phyloP scores from a whole-genome alignment of 2,329 filamentous ascomycete species.

The Drechslerella coelobrocha region DNA sequence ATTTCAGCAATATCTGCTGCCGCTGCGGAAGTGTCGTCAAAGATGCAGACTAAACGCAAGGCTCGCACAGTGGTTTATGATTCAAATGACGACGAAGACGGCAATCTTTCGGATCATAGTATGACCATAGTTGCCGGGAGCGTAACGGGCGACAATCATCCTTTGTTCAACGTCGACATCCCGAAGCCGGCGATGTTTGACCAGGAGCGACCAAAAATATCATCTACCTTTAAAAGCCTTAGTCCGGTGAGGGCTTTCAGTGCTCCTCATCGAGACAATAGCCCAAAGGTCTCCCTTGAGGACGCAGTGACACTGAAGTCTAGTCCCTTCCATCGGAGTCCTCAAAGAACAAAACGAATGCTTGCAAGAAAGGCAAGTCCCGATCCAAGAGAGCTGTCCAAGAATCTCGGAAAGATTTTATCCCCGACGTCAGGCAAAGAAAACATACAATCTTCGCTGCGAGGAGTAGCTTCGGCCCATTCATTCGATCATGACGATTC shows the following conservation, averaged over 20 bases:
- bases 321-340: conserved; percentile 40
- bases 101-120: conserved; percentile 30
- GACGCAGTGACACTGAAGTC: conserved; percentile 26
- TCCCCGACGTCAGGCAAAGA: conserved; percentile 29
- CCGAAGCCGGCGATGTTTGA: conserved; percentile 20
- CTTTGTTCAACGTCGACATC: conserved; percentile 16
- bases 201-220: conserved; percentile 5
- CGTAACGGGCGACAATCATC: conserved; percentile 19
- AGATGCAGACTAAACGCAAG: not conserved
- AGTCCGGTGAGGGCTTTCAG: conserved; percentile 26
- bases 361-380: conserved; percentile 33
- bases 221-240: conserved; percentile 20
- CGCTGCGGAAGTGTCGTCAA: not conserved
- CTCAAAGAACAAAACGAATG: conserved; percentile 40
- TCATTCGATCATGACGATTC: conserved; percentile 1
- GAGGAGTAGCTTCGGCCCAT: conserved; percentile 6
- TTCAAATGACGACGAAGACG: conserved; percentile 24
- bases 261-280: conserved; percentile 26
- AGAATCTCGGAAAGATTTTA: conserved; percentile 28
- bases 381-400: conserved; percentile 30
- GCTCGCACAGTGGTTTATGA: conserved; percentile 26
- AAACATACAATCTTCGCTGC: conserved; percentile 29
- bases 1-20: not conserved
- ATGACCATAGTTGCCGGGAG: conserved; percentile 27
- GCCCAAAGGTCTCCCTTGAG: conserved; percentile 33